phyloP scores from a whole-genome alignment of 179 eudicot species.

The Silene coronaria region DNA sequence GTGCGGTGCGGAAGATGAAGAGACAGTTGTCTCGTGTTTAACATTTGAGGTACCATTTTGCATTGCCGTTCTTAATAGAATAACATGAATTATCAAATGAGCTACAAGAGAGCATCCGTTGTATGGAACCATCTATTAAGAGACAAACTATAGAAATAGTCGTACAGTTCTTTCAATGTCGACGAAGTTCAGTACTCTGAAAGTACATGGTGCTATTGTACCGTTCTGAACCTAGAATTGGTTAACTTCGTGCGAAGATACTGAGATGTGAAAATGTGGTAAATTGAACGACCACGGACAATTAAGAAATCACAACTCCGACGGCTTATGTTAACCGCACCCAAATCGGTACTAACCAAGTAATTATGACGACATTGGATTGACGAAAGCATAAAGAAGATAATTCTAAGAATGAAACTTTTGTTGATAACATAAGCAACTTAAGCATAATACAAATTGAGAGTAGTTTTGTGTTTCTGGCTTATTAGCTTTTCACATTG shows the following conservation, averaged over 20 bases:
- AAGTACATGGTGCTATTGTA: too few relatives aligned
- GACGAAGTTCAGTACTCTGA: too few relatives aligned
- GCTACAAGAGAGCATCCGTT: too few relatives aligned
- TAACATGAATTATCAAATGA: too few relatives aligned
- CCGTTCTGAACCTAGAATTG: background rate
- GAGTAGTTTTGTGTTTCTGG: background rate
- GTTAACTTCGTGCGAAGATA: background rate
- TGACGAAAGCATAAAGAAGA: background rate
- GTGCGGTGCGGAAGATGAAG: too few relatives aligned
- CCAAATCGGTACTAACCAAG: slow-evolving; percentile 17
- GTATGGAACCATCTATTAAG: too few relatives aligned
- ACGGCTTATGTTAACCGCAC: background rate
- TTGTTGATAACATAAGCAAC: slow-evolving; percentile 17
- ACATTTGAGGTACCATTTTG: too few relatives aligned
- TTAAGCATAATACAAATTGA: slow-evolving; percentile 23
- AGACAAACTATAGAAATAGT: too few relatives aligned
- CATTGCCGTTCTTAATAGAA: too few relatives aligned
- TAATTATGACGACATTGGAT: background rate
- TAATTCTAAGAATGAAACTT: slow-evolving; percentile 14
- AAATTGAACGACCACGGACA: background rate
- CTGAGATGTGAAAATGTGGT: background rate
- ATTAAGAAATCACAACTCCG: background rate
- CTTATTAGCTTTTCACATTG: slow-evolving; percentile 48
- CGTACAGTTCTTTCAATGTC: too few relatives aligned
- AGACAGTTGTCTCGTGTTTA: too few relatives aligned